phyloP scores from a whole-genome alignment of 768 basidiomycete genomes.

The Dacryopinax spathularia region DNA sequence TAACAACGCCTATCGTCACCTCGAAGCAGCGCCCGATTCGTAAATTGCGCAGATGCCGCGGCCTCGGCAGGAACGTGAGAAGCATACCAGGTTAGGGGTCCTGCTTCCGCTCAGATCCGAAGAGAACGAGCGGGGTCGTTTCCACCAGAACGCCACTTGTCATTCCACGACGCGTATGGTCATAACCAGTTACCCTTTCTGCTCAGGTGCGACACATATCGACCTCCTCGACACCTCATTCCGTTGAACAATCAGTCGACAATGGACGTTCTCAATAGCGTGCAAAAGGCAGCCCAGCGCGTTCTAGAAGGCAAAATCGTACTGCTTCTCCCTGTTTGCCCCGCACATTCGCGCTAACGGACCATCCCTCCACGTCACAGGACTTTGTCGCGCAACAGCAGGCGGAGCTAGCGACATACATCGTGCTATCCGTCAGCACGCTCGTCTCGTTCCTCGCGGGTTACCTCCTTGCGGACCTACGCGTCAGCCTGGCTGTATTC shows the following conservation, averaged over 20 bases:
- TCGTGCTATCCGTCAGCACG: not conserved
- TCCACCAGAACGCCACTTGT: not conserved
- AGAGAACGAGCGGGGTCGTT: not conserved
- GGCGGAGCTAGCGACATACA: not conserved
- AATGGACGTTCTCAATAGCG: not conserved
- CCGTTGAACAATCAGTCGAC: not conserved
- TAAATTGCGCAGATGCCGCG: not conserved
- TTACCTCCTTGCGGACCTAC: not conserved
- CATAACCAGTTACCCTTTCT: no score
- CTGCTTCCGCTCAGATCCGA: not conserved
- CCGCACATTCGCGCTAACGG: not conserved
- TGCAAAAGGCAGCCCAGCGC: not conserved
- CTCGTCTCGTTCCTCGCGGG: not conserved
- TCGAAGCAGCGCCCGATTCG: not conserved
- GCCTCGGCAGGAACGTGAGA: not conserved
- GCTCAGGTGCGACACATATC: not conserved
- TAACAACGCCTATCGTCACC: not conserved
- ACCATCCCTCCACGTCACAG: not conserved
- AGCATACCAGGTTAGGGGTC: not conserved
- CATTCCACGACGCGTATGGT: not conserved
- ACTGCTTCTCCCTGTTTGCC: not conserved
- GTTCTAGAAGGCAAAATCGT: not conserved
- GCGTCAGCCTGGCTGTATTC: not conserved
- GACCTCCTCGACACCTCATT: not conserved
- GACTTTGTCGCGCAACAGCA: not conserved